These are phyloP conservation scores for Tagetes erecta DNA, from an alignment of 129 eudicot species.

Conservation along the genomic window DNA sequence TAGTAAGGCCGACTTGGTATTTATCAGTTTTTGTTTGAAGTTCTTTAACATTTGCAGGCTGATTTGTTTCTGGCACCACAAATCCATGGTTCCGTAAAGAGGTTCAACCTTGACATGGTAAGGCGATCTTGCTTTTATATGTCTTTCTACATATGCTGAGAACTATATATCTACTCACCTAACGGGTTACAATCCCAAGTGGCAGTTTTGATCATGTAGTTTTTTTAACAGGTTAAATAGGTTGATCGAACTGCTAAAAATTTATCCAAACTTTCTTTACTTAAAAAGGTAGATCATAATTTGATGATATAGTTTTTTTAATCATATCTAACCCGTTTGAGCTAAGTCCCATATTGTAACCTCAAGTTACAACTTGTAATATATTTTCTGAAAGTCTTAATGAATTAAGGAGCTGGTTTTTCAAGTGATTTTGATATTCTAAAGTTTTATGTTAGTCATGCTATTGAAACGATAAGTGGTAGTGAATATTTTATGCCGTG, in stretches of 20 bases:
- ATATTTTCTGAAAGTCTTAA: slow-evolving; percentile 5
- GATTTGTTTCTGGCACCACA: slow-evolving; percentile 83
- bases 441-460: not conserved
- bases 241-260: not conserved
- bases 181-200: not conserved
- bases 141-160: not conserved
- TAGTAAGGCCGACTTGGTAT: not conserved
- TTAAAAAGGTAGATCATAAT: not conserved
- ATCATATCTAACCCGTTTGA: not conserved
- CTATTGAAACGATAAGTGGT: not conserved
- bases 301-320: not conserved
- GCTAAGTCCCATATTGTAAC: not conserved
- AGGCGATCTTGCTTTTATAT: not conserved
- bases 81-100: slow-evolving; percentile 45
- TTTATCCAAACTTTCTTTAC: not conserved
- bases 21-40: not conserved
- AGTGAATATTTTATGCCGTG: not conserved
- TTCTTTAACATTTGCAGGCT: slow-evolving; percentile 52
- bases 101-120: slow-evolving; percentile 78
- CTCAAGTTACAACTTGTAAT: not conserved
- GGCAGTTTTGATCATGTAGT: not conserved
- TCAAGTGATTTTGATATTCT: not conserved
- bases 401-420: not conserved
- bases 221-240: not conserved
- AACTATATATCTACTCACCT: not conserved